These are phyloP conservation scores for Cystobasidiaceae sp. DNA, from an alignment of 1,284 basidiomycete species.

Conservation along the genomic window DNA sequence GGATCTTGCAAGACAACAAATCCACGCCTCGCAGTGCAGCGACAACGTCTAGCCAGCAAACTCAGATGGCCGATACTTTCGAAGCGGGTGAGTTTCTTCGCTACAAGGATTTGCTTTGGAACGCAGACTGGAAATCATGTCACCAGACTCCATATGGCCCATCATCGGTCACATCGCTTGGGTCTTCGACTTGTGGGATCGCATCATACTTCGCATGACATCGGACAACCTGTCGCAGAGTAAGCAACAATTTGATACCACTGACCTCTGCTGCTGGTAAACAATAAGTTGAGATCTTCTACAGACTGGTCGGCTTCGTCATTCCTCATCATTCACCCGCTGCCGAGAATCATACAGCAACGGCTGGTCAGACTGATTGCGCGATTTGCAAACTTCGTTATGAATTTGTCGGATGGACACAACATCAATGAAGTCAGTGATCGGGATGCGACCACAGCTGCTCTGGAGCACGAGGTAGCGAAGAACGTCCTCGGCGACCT, in stretches of 20 bases:
- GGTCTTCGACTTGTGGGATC: constrained; percentile 26
- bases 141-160: constrained; percentile 9
- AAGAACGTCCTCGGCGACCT: constrained; percentile 13
- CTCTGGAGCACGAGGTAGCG: constrained; percentile 4
- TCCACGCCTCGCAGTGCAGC: not conserved
- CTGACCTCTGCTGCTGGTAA: not conserved
- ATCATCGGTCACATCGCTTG: constrained; percentile 23
- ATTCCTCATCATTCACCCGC: constrained; percentile 20
- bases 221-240: not conserved
- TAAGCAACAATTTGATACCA: not conserved
- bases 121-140: not conserved
- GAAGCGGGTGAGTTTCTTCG: not conserved
- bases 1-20: constrained; percentile 18
- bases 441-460: not conserved
- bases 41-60: not conserved
- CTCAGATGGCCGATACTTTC: constrained; percentile 24
- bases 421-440: too few species aligned
- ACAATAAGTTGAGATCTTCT: not conserved
- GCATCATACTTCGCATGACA: not conserved
- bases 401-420: constrained; percentile 8
- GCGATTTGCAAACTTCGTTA: constrained; percentile 17
- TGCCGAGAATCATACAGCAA: constrained; percentile 23
- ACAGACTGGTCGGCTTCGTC: constrained; percentile 7
- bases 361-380: constrained; percentile 22
- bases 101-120: not conserved